A percentile compares a stretch with the other conserved stretches of the same genome.
These are phyloP conservation scores for Chaetomidium leptoderma DNA, from an alignment of 495 filamentous ascomycete genomes.

Conservation along the genomic window DNA sequence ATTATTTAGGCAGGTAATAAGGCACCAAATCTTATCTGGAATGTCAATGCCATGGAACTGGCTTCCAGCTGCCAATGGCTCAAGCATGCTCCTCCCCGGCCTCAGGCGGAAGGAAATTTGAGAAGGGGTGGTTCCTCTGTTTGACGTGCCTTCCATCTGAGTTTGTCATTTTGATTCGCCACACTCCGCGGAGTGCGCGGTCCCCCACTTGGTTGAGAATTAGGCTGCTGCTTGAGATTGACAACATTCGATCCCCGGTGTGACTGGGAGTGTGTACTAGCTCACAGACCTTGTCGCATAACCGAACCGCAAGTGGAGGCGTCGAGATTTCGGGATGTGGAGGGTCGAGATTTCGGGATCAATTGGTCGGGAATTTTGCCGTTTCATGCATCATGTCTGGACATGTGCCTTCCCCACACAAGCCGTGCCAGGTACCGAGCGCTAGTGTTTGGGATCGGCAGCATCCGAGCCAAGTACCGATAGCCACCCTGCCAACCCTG, in stretches of 20 bases:
- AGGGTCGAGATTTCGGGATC: background rate
- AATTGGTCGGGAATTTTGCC: slow-evolving; percentile 2
- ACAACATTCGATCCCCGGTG: background rate
- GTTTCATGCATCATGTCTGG: background rate
- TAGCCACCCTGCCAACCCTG: background rate
- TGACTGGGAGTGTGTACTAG: background rate
- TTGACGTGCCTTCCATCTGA: background rate
- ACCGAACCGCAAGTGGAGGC: background rate
- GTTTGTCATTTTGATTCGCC: background rate
- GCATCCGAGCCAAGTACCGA: slow-evolving; percentile 7
- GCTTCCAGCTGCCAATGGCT: too few species aligned
- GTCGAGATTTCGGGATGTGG: background rate
- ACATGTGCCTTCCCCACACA: background rate
- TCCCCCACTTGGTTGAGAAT: background rate
- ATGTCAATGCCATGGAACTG: too few species aligned
- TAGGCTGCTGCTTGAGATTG: slow-evolving; percentile 10
- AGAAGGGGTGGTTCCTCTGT: background rate
- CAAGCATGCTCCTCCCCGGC: background rate
- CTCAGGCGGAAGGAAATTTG: background rate
- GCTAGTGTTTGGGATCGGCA: background rate
- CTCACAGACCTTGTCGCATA: background rate
- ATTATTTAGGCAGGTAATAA: too few species aligned
- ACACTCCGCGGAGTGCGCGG: background rate
- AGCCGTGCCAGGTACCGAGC: background rate
- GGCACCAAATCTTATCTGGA: too few species aligned